Conservation (phyloP, 352 stramenopile genomes). For the Blastocystis sp. region DNA sequence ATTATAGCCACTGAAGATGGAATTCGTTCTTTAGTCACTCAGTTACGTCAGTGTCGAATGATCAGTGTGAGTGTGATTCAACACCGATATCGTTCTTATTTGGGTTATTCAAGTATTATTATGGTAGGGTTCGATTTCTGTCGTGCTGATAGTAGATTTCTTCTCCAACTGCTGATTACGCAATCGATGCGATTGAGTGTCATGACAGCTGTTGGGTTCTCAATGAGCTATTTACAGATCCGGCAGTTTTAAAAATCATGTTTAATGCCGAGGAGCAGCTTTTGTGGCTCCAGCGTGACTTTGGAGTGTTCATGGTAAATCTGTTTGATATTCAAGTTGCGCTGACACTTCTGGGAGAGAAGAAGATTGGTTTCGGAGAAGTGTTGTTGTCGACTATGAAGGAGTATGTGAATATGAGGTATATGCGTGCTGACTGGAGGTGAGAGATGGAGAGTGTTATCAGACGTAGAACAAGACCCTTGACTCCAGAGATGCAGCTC, state of each 20-base stretch:
- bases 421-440: constrained; percentile 94
- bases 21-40: constrained; percentile 79
- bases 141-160: constrained; percentile 54
- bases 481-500: constrained; percentile 79
- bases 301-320: constrained; percentile 96
- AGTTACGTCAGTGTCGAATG: constrained; percentile 68
- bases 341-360: constrained; percentile 75
- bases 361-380: constrained; percentile 75
- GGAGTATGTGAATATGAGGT: constrained; percentile 88
- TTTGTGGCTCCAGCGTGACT: constrained; percentile 96
- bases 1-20: constrained; percentile 83
- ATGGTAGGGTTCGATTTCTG: constrained; percentile 81
- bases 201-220: constrained; percentile 78
- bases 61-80: constrained; percentile 85
- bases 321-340: constrained; percentile 92
- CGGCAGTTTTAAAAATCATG: constrained; percentile 93
- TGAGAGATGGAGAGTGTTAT: background rate
- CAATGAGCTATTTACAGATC: constrained; percentile 88
- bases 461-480: constrained; percentile 73
- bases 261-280: constrained; percentile 95
- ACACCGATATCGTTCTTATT: constrained; percentile 91
- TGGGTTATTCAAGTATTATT: constrained; percentile 93
- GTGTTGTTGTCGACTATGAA: constrained; percentile 79
- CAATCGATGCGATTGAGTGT: constrained; percentile 90
- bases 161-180: constrained; percentile 80